Evolutionary conservation across 2,329 filamentous ascomycete genomes (phyloP).

Genomic region (Colletotrichum horii): DNA sequence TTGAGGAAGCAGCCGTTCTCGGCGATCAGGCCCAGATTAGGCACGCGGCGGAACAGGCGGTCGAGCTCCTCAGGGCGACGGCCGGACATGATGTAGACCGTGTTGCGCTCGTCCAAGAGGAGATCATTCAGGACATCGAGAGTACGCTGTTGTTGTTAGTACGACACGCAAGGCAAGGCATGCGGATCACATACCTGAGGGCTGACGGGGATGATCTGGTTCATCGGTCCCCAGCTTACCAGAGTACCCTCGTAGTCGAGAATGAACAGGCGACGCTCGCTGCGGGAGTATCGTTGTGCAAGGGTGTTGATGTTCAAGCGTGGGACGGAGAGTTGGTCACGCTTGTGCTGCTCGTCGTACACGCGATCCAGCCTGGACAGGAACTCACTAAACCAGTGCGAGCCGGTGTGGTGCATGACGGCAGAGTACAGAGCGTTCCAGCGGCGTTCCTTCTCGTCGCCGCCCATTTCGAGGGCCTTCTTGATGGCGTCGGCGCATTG

Average conservation of each 20-base stretch:
- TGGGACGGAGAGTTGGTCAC: constrained; percentile 85
- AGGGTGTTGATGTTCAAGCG: constrained; percentile 76
- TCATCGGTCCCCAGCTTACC: constrained; percentile 84
- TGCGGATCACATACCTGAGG: constrained; percentile 57
- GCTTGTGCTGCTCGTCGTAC: constrained; percentile 83
- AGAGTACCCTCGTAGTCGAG: constrained; percentile 94
- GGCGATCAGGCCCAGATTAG: constrained; percentile 85
- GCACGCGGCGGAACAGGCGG: constrained; percentile 81
- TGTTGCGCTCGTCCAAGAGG: constrained; percentile 79
- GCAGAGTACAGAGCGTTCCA: constrained; percentile 77
- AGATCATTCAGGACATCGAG: constrained; percentile 84
- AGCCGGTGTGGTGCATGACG: constrained; percentile 82
- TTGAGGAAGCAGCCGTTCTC: constrained; percentile 94
- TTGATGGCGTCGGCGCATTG: constrained; percentile 88
- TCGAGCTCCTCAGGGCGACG: constrained; percentile 88
- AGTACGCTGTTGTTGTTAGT: constrained; percentile 62
- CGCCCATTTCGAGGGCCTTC: constrained; percentile 79
- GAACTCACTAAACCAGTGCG: constrained; percentile 84
- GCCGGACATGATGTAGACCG: constrained; percentile 93
- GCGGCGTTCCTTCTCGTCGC: constrained; percentile 73
- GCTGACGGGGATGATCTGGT: constrained; percentile 83
- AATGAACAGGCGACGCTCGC: constrained; percentile 79
- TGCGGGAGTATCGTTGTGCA: constrained; percentile 67
- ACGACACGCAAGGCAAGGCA: not conserved
- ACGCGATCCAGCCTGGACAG: constrained; percentile 73